Percentiles rank a stretch among this genome's conserved stretches.
Conservation (phyloP, 177 flowering plant species). For the Vitis hybrid region DNA sequence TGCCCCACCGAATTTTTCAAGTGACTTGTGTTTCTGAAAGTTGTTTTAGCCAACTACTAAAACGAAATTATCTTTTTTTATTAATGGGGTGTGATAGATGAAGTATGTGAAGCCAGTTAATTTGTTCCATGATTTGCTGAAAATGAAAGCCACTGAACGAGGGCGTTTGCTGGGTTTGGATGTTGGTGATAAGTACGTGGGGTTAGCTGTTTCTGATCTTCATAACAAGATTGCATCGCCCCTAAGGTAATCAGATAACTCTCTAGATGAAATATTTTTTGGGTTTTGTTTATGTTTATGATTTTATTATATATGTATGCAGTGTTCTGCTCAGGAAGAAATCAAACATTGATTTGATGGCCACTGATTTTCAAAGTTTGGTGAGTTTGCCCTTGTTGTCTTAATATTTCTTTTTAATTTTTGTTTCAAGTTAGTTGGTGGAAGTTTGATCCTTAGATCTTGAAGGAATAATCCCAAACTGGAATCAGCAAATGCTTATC, state of each 20-base stretch:
- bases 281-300: neutral
- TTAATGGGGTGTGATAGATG: conserved; percentile 40
- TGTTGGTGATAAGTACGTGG: conserved; percentile 88
- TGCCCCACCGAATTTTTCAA: too few relatives aligned
- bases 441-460: neutral
- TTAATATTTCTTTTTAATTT: neutral
- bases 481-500: too few relatives aligned
- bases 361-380: conserved; percentile 64
- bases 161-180: conserved; percentile 86
- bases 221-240: conserved; percentile 66
- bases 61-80: neutral
- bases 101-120: conserved; percentile 59
- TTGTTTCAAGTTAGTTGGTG: neutral
- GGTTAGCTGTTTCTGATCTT: conserved; percentile 77
- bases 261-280: neutral
- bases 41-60: neutral
- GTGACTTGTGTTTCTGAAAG: too few relatives aligned
- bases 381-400: conserved; percentile 37
- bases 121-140: conserved; percentile 54
- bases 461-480: neutral
- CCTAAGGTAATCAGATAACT: conserved; percentile 43
- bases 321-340: conserved; percentile 77
- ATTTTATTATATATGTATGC: conserved; percentile 24
- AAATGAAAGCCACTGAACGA: conserved; percentile 24
- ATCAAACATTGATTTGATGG: conserved; percentile 62